Base-by-base conservation (phyloP, 2,329 filamentous ascomycete genomes). In the Penicillium fuscoglaucum region DNA sequence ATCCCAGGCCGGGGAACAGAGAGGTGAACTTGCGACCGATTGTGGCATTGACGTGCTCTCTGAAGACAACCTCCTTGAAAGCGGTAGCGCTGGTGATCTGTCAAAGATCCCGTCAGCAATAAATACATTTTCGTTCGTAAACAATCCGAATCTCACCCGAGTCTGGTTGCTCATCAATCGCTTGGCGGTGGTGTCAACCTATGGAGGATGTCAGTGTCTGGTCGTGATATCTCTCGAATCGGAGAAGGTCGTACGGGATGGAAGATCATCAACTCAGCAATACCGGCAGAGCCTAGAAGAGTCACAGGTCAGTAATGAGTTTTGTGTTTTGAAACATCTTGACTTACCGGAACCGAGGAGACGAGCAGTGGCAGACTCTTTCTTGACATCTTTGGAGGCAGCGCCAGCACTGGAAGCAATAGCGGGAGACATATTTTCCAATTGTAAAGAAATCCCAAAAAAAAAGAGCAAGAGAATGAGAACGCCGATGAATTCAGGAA, bases 101-200 rank as follows among this genome's bases (percentile, higher is more conserved):
- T 67, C 62, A 37, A 39, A 24, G 9, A 51, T 46, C 49, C 29
- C 40, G 41, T 61, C 47, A 61, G 45, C 41, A 47, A 60, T 26
- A 29, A 28, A 43, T 17, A 31, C 41, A 31, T 35, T 54, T 19
- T 48, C 33, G 31, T 33, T 45, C 46, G 57, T 46, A 41, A 21
- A 28, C 57, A 48, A 39, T 52, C 29, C 43, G 35, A 55, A 51
- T 66, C 78, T 68, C 75, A 90, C 85, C 80, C 83, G 90, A 73
- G 86, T 87, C 76, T 96, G 89, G 79, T 99, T 97, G 86, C 92
- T 97, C 95, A 99, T 99, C 79, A 99, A 86, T 68, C 95, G 91
- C 84, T 99, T 99, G 64, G 95, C 93, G 71, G 96, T 97, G 51
- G 95, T 99, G 80, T 99, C 95, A 76, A 99, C 91, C 90, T 93